These are phyloP conservation scores for Rhodomyrtus psidioides DNA, from an alignment of 441 rosid species.

Conservation along the genomic window DNA sequence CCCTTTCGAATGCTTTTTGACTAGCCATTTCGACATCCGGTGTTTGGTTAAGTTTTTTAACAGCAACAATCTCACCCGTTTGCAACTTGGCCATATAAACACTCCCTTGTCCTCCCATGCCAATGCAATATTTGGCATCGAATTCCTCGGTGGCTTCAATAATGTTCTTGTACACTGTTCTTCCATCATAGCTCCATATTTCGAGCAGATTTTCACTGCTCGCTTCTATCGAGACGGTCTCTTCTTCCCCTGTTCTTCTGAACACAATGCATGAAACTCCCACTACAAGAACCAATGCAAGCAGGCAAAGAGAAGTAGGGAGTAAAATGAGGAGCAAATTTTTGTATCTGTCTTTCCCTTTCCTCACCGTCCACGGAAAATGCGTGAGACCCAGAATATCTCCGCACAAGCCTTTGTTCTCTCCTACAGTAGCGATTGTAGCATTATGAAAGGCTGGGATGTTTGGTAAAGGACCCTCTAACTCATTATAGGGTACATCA, in stretches of 20 bases:
- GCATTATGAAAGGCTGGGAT: conserved; percentile 21
- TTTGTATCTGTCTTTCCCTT: background rate
- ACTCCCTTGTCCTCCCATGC: background rate
- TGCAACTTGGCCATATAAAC: background rate
- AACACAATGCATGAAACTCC: background rate
- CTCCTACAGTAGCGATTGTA: conserved; percentile 1
- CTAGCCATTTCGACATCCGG: background rate
- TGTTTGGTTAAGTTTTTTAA: background rate
- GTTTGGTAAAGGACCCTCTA: conserved; percentile 26
- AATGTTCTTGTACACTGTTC: background rate
- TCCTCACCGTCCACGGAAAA: background rate
- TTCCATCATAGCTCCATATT: background rate
- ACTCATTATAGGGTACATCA: background rate
- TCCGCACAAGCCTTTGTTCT: conserved; percentile 28
- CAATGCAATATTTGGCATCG: background rate
- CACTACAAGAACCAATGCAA: background rate
- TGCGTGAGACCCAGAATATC: background rate
- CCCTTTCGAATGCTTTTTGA: background rate
- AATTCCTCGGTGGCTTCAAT: background rate
- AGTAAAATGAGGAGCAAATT: background rate
- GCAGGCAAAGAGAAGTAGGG: background rate
- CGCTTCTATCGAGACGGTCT: background rate
- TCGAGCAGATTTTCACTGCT: background rate
- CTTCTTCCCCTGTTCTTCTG: background rate
- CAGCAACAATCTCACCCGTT: background rate